Base-by-base conservation (phyloP, 2,329 filamentous ascomycete genomes). In the Stachybotrys elegans region DNA sequence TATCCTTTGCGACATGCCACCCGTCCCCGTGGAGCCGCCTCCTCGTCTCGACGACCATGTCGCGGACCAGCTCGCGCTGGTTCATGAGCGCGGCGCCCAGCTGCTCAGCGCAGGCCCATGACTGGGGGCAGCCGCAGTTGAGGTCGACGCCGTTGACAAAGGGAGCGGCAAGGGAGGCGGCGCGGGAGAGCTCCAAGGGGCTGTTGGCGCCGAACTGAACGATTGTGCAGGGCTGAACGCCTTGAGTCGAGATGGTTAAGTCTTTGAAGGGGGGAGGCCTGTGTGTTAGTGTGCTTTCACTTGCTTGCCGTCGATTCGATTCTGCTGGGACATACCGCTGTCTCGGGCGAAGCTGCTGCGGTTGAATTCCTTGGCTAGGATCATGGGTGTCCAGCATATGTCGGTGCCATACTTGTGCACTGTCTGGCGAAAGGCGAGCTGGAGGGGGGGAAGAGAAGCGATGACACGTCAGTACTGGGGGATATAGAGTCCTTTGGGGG, bases 71-170 rank as follows among this genome's bases (percentile, higher is more conserved):
- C 51, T 81, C 78, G 8, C 81, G 75, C 40, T 72, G 67, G 36
- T 79, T 72, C 82, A 87, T 86, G 25, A 88, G 67, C n/a, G 80
- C 80, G 5, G 83, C 84, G 5, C 84, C 84, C 4, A 88, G 70
- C 1, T 71, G 78, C 59, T 83, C 80, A 34, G 81, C 77, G 54
- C 84, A 84, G 0, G 84, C 83, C 84, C 84, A 87, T 6, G 77
- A 78, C 62, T 88, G 84, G 7, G 84, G 84, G 55, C 84, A 88
- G 11, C 84, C 84, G 60, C 84, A 88, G 65, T 87, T 87, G 32
- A 87, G 69, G 54, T 87, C 81, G 4, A 87, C 74, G 49, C 84
- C 84, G 53, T 75, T 75, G 42, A 79, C 76, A 57, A 69, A 79
- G 2, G 83, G 82, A 0, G 73, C 76, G 3, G 80, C 78, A 39